Conservation (phyloP, 2,329 filamentous ascomycete genomes). For the Talaromyces sp. region DNA sequence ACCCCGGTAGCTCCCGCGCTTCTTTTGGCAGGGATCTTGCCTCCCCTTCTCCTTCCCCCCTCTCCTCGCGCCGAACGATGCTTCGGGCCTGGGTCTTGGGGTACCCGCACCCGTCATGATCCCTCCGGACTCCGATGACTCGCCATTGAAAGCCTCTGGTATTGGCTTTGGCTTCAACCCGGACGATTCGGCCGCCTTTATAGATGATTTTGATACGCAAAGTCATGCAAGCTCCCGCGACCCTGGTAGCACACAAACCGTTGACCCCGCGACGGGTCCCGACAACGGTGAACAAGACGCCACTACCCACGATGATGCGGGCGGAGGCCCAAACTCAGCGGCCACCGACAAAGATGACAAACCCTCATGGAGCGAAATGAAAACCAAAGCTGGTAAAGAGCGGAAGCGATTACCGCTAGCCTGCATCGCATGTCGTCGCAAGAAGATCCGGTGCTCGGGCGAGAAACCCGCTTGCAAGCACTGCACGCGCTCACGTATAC, state of each 20-base stretch:
- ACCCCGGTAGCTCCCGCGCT: not conserved
- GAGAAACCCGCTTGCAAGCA: slow-evolving; percentile 98
- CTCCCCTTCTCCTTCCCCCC: not conserved
- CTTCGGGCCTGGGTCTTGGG: slow-evolving; percentile 33
- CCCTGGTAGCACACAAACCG: slow-evolving; percentile 30
- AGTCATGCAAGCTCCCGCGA: slow-evolving; percentile 42
- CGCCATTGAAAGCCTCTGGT: slow-evolving; percentile 31
- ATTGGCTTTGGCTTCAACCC: slow-evolving; percentile 25
- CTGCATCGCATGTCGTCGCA: slow-evolving; percentile 92
- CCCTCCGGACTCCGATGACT: slow-evolving; percentile 37
- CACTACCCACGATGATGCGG: slow-evolving; percentile 21
- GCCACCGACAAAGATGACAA: slow-evolving; percentile 56
- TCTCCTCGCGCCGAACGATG: slow-evolving; percentile 34
- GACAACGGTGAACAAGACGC: slow-evolving; percentile 26
- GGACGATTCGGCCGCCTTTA: slow-evolving; percentile 28
- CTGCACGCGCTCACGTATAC: slow-evolving; percentile 86
- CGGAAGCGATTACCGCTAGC: slow-evolving; percentile 88
- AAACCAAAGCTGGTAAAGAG: slow-evolving; percentile 93
- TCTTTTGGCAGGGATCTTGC: not conserved
- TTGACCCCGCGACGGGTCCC: slow-evolving; percentile 24
- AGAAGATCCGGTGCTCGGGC: slow-evolving; percentile 97
- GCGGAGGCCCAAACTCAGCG: slow-evolving; percentile 23
- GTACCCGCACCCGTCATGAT: slow-evolving; percentile 45
- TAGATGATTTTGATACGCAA: slow-evolving; percentile 38
- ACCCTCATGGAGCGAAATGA: slow-evolving; percentile 77